These are phyloP conservation scores for Tuber umbilicatum DNA, from an alignment of 495 filamentous ascomycete genomes.

Conservation along the genomic window DNA sequence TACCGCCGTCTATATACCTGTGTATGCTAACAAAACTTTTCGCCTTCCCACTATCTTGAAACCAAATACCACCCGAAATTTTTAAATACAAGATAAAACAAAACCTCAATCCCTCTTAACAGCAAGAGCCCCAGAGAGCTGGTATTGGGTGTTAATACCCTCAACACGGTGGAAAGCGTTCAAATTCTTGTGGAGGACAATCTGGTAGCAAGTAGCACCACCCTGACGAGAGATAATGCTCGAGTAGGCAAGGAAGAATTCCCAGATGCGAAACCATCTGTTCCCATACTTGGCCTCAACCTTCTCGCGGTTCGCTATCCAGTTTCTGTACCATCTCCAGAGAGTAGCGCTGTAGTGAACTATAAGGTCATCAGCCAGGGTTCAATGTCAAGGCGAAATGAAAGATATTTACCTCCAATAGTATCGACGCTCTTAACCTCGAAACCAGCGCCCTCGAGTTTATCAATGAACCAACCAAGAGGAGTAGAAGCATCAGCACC, in stretches of 20 bases:
- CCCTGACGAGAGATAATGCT: slow-evolving; percentile 94
- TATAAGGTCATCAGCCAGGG: slow-evolving; percentile 69
- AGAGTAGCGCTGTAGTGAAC: slow-evolving; percentile 96
- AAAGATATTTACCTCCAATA: slow-evolving; percentile 20
- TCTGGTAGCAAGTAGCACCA: slow-evolving; percentile 90
- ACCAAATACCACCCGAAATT: not conserved
- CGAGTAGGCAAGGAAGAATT: slow-evolving; percentile 90
- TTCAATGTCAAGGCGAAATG: not conserved
- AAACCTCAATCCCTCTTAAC: slow-evolving; percentile 25
- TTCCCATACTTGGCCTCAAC: slow-evolving; percentile 92
- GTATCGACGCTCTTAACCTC: slow-evolving; percentile 57
- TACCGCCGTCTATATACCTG: not conserved
- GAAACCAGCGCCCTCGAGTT: slow-evolving; percentile 68
- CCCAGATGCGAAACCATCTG: slow-evolving; percentile 98
- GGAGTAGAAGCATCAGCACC: slow-evolving; percentile 81
- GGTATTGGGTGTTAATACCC: slow-evolving; percentile 69
- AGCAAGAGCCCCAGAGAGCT: slow-evolving; percentile 64
- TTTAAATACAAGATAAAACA: not conserved
- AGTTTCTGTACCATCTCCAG: slow-evolving; percentile 99
- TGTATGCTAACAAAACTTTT: not conserved
- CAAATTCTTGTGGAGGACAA: slow-evolving; percentile 93
- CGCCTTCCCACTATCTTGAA: not conserved
- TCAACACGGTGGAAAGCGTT: slow-evolving; percentile 93
- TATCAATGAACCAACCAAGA: slow-evolving; percentile 62
- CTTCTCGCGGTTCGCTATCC: slow-evolving; percentile 93